Percentiles rank a stretch among this genome's conserved stretches.
These are phyloP conservation scores for Phytophthora nicotianae DNA, from an alignment of 352 stramenopile genomes.

Conservation along the genomic window DNA sequence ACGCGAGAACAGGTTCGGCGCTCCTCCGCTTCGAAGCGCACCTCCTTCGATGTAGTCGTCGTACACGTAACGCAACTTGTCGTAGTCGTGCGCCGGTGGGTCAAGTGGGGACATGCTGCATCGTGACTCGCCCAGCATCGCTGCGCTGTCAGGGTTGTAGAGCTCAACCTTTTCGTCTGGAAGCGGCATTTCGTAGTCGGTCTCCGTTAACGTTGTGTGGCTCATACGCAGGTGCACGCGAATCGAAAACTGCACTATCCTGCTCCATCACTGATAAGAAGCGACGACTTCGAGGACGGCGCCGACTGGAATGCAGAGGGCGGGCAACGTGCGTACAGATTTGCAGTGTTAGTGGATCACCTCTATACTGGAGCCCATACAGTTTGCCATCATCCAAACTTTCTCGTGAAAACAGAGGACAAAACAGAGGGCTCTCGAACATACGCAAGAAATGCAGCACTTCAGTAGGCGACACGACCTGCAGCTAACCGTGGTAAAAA, in stretches of 20 bases:
- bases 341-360: constrained; percentile 13
- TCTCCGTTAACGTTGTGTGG: constrained; percentile 20
- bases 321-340: constrained; percentile 23
- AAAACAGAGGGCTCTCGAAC: constrained; percentile 20
- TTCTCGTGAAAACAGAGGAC: constrained; percentile 24
- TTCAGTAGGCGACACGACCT: constrained; percentile 22
- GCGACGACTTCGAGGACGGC: neutral
- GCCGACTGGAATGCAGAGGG: constrained; percentile 27
- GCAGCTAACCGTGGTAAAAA: constrained; percentile 6
- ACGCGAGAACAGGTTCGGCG: constrained; percentile 45
- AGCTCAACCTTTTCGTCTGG: constrained; percentile 32
- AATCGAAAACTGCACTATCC: constrained; percentile 27
- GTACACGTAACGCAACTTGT: constrained; percentile 47
- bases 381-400: constrained; percentile 22
- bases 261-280: constrained; percentile 12
- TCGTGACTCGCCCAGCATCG: constrained; percentile 27
- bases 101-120: constrained; percentile 39
- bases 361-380: constrained; percentile 15
- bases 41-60: constrained; percentile 50
- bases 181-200: constrained; percentile 32
- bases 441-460: constrained; percentile 29
- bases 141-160: constrained; percentile 28
- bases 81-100: constrained; percentile 26
- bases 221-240: constrained; percentile 22
- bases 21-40: constrained; percentile 45